Evolutionary conservation across 2,329 filamentous ascomycete genomes (phyloP), one percentile per base, ranked within the genome.

Genomic region (Endoconidiophora polonica): DNA sequence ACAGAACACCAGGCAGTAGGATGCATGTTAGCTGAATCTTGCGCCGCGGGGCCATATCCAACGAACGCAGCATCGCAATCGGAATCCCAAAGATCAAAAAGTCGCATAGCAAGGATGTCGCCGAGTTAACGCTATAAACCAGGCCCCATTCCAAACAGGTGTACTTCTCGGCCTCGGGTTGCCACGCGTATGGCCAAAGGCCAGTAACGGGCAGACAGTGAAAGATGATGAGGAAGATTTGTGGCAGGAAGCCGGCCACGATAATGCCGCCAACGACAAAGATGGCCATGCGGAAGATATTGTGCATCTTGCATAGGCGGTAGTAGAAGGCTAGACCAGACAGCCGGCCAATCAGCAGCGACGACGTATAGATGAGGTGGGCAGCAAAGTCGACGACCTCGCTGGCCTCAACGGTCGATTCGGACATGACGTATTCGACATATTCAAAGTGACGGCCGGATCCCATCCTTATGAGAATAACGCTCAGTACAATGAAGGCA

Each of bases 261-360:
- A 72, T 56, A 33, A 68, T 53, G 2, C 56, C 62, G 18, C 62
- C 60, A 1, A 65, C 60, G 14, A 62, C 47, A 29, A 58, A 60
- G 43, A 70, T 68, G 3, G 61, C 56, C 3, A 62, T 48, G 3
- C 58, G 57, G 5, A 70, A 63, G 24, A 59, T 55, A 40, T 58
- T 47, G 56, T 68, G 60, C 20, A 66, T 57, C 4, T 59, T 61
- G 54, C 66, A 67, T 2, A 74, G 60, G 2, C 70, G 67, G 46
- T 64, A 61, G 57, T 73, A 74, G 50, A 74, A 72, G 0, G 71
- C 69, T 3, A 74, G 60, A 53, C 71, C 71, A 0, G 71, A 74
- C 1, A 73, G 57, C 10, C 71, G 68, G 52, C 71, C 72, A 9
- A 70, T 56, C 23, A 73, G 62, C 2, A 74, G 62, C 2, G 71